Evolutionary conservation across 768 basidiomycete species (phyloP), one percentile per base, ranked within the genome.

Genomic region (Sarcodon aspratus): DNA sequence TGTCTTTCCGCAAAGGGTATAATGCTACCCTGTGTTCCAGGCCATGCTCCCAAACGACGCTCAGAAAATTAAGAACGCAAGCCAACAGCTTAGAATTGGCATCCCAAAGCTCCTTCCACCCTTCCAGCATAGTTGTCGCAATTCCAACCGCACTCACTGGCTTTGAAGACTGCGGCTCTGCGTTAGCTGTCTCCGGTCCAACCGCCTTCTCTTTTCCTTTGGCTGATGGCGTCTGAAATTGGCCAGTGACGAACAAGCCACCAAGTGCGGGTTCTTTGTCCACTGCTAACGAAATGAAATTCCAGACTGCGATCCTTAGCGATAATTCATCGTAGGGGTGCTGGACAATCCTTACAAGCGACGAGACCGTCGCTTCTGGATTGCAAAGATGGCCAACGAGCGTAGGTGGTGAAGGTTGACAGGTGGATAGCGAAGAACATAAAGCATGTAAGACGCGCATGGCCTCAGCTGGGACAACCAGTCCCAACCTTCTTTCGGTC

Each of bases 221-320:
- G 48, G 63, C 54, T 18, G 56, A 52, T 2, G 78, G 74, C 3
- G 72, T 64, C 45, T 73, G 74, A 54, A 88, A 83, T 37, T 78
- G 74, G 3, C 90, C 91, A 0, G 79, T 74, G 33, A 93, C 81
- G 50, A 93, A 81, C 27, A 96, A 69, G 48, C 79, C 73, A 2
- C 85, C 81, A 5, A 95, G 69, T 0, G 93, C 90, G 1, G 94
- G 91, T 59, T 93, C 91, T 52, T 82, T 84, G 56, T 88, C 82
- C 11, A 94, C 79, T 1, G 87, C 82, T 13, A 88, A 70, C 0
- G 85, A 67, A 36, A 95, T 80, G 54, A 95, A 84, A 52, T 75
- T 76, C 93, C 94, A 97, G 6, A 88, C 78, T 0, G 84, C 76
- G 45, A 75, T 82, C 15, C 85, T 80, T 33, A 89, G 71, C 7